Base-by-base conservation (phyloP, 2,329 filamentous ascomycete genomes). In the Lasiodiplodia hormozganensis region DNA sequence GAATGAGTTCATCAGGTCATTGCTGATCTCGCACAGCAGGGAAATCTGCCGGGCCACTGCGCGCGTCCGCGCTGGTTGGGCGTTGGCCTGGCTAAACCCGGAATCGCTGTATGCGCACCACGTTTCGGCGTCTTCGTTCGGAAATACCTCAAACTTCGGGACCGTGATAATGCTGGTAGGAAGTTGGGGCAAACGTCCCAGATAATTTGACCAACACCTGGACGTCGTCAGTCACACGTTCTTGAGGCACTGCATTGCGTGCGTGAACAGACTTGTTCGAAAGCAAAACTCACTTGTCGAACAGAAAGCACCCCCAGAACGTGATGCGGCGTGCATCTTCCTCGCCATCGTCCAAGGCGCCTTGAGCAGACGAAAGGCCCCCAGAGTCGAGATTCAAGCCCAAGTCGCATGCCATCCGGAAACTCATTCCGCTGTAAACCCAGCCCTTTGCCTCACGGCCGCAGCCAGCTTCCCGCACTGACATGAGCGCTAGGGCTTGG, bases 371-470 rank as follows among this genome's bases (percentile, higher is more conserved):
- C 8, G 87, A 86, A 69, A 93, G 85, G 10, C 88, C 88, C 21
- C 88, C 87, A 1, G 91, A 88, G 75, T 97, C 92, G 21, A 97
- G 87, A 75, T 97, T 97, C 65, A 99, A 84, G 0, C 96, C 96
- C 71, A 99, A 87, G 74, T 99, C 96, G 78, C 92, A 92, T 0
- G 94, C 95, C 95, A 99, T 98, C 54, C 96, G 90, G 78, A 99
- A 98, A 75, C 92, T 96, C 92, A 99, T 97, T 62, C 96, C 95
- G 74, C 93, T 97, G 79, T 98, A 98, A 3, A 97, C 94, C 96
- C 96, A 99, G 1, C 96, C 96, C 79, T 96, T 97, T 49, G 93
- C 93, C 81, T 98, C 96, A 52, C 95, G 87, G 0, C 93, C 95
- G 78, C 95, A 98, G 0, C 96, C 96, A 2, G 95, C 96, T 82